Evolutionary conservation across 768 basidiomycete species (phyloP), one percentile per base, ranked within the genome.

Genomic region (Leucosporidium creatinivorum): DNA sequence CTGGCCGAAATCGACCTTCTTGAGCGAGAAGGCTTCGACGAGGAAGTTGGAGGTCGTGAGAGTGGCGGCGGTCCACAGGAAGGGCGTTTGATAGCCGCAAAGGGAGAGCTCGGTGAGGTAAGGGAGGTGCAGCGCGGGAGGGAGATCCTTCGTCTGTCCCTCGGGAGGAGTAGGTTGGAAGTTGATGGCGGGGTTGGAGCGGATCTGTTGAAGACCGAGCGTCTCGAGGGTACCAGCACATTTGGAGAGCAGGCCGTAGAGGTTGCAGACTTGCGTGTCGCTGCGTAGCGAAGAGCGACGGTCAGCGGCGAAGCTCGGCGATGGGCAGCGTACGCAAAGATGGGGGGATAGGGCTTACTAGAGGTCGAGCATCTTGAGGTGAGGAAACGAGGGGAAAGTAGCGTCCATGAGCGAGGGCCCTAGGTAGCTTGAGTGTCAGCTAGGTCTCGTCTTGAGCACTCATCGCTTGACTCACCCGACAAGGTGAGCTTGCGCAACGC

Each of bases 171-270:
- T n/a, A 1, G 61, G 58, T 8, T 62, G 33, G 56, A 56, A 62
- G 8, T 56, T 58, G 6, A 33, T 59, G 3, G 63, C 31, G 2
- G 55, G 36, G 23, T 63, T 63, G 12, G 63, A 18, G 0, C 39
- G 6, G 6, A 62, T 60, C 8, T 33, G 6, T 3, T 49, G 50
- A 5, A 65, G 69, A 25, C 19, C 23, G 19, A 70, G 66, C 6
- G 21, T 30, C 39, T 62, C 26, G 47, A 65, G 59, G 9, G 49
- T 59, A 25, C 21, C 0, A 0, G 63, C 51, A 25, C 50, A 57
- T 39, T 55, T 62, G 44, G 12, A 28, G n/a, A 70, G 61, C 4
- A 70, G 28, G 3, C 63, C 66, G 61, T 58, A 60, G 4, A 70
- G 61, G 60, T 67, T 67, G 19, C 21, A 21, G 33, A 56, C 54